Percentiles rank a stretch among this genome's conserved stretches.
Conservation (phyloP, 352 stramenopile genomes). For the Phytopythium aichiense region DNA sequence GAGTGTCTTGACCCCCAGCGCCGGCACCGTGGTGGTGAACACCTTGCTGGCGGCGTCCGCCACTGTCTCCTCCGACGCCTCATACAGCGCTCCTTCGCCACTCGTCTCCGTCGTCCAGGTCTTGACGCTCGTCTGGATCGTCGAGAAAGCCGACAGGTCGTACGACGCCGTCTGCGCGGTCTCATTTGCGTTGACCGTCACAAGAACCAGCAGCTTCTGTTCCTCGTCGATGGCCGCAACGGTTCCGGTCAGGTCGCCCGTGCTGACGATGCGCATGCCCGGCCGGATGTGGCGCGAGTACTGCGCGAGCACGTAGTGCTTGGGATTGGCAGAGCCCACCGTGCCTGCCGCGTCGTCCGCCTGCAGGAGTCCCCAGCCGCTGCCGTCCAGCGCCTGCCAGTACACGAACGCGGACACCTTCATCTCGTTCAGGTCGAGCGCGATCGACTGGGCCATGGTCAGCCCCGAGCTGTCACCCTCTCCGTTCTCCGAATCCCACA, state of each 20-base stretch:
- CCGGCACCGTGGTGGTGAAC: constrained; percentile 25
- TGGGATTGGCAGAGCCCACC: constrained; percentile 34
- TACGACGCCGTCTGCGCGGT: constrained; percentile 26
- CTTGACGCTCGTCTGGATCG: constrained; percentile 19
- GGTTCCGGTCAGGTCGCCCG: constrained; percentile 31
- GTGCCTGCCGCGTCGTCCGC: constrained; percentile 30
- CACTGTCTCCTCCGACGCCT: constrained; percentile 20
- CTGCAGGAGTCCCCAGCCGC: constrained; percentile 49
- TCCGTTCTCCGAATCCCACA: constrained; percentile 65
- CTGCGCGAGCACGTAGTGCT: constrained; percentile 55
- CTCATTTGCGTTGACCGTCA: constrained; percentile 35
- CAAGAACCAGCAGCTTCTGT: constrained; percentile 37
- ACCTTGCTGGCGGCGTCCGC: constrained; percentile 14
- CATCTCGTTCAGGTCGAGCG: constrained; percentile 55
- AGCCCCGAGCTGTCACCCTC: constrained; percentile 42
- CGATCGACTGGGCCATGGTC: constrained; percentile 43
- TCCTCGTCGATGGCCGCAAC: constrained; percentile 37
- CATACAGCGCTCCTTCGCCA: constrained; percentile 24
- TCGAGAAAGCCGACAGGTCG: constrained; percentile 31
- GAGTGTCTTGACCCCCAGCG: constrained; percentile 39
- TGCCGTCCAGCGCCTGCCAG: constrained; percentile 53
- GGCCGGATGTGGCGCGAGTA: constrained; percentile 62
- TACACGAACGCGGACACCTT: constrained; percentile 58
- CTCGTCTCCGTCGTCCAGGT: constrained; percentile 52
- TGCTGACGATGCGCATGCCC: constrained; percentile 45